Conservation (phyloP, 164 flowering plant species). For the Hamamelis virginiana region DNA sequence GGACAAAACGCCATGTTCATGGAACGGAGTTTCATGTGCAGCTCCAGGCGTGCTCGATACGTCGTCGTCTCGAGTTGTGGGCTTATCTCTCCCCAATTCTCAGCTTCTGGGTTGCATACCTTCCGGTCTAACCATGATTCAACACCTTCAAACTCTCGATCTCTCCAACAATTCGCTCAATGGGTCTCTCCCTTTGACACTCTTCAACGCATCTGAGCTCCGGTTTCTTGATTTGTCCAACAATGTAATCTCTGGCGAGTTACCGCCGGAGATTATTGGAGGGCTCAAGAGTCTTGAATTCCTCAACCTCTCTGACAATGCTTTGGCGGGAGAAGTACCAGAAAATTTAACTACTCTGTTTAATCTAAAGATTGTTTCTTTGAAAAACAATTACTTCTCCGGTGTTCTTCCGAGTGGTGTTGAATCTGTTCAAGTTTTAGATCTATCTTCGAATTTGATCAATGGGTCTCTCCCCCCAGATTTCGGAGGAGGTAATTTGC, state of each 20-base stretch:
- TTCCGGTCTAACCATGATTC: constrained; percentile 50
- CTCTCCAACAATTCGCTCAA: constrained; percentile 81
- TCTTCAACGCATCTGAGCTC: constrained; percentile 59
- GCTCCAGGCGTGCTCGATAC: constrained; percentile 9
- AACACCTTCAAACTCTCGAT: constrained; percentile 59
- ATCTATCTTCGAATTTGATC: constrained; percentile 64
- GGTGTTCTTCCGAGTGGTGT: constrained; percentile 57
- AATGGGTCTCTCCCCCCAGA: constrained; percentile 44
- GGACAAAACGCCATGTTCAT: constrained; percentile 72
- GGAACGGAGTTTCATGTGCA: constrained; percentile 73
- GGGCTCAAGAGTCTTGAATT: constrained; percentile 40
- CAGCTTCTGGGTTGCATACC: constrained; percentile 72
- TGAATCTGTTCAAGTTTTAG: constrained; percentile 34
- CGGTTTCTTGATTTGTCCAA: constrained; percentile 55
- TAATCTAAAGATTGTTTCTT: constrained; percentile 54
- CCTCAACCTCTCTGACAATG: constrained; percentile 81
- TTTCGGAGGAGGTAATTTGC: constrained; percentile 34
- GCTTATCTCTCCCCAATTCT: constrained; percentile 54
- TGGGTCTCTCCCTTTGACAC: constrained; percentile 65
- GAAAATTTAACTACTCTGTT: constrained; percentile 30
- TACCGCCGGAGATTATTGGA: constrained; percentile 44
- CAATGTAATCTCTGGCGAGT: constrained; percentile 67
- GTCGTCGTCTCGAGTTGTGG: constrained; percentile 39
- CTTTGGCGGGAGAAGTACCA: constrained; percentile 70
- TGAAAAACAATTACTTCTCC: constrained; percentile 56